Evolutionary conservation across 2,329 filamentous ascomycete species (phyloP), one percentile per base, ranked within the genome.

Genomic region (Macrophomina phaseolina): DNA sequence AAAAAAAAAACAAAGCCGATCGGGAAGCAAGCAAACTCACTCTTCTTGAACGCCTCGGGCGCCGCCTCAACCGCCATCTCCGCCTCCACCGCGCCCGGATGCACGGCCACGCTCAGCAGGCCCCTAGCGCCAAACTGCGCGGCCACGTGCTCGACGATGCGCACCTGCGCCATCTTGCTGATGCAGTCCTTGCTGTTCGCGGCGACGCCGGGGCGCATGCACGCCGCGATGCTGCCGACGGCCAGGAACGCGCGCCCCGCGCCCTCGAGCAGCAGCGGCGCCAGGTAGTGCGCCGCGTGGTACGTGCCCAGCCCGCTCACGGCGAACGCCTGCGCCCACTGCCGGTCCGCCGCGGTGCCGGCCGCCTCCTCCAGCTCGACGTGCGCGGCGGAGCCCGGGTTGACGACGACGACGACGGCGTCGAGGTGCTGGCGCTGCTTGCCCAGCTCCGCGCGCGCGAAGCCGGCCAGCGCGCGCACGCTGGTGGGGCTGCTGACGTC

Each of bases 151-250:
- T 81, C 79, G 32, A 80, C 70, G 18, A 81, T 62, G 34, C 77
- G 74, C 14, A 75, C 71, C 66, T 79, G 77, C 4, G 78, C 78
- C 45, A 74, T 71, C 67, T 81, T 81, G 65, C 72, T 76, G 16
- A 78, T 73, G 51, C 73, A 77, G 68, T 80, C 80, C 38, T 75
- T 75, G 16, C 74, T 71, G 68, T 80, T 82, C 1, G 79, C 81
- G 56, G 81, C 78, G 5, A 76, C 73, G 0, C 80, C 81, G 6
- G 73, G 71, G 2, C 77, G 73, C 4, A 81, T 79, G 9, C 72
- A 77, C 5, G 70, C 74, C 23, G 74, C 76, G 67, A 77, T 79
- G 14, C 52, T 66, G 1, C 64, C 64, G 0, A 66, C 64, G 0
- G 49, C 73, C 1, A 70, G 73, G 30, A 80, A 73, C 66, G 80